Evolutionary conservation across 192 early-diverging fungal genomes (phyloP).

Genomic region (Coemansia pectinata): DNA sequence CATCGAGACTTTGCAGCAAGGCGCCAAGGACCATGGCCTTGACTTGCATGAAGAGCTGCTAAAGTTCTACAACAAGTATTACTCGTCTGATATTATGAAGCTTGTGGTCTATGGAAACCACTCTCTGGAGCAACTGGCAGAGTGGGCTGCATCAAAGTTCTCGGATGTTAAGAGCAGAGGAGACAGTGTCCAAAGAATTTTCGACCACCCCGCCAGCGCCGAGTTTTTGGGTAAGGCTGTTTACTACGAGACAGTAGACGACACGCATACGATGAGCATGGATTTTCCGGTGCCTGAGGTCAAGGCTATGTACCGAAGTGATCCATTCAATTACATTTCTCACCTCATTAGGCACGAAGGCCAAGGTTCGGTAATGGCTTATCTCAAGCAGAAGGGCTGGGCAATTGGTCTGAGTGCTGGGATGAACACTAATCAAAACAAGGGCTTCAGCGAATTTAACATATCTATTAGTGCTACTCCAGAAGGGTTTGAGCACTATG

Average conservation of each 20-base stretch:
- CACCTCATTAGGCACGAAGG: slow-evolving; percentile 81
- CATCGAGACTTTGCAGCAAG: slow-evolving; percentile 71
- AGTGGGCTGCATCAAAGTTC: slow-evolving; percentile 81
- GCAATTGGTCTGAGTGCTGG: slow-evolving; percentile 47
- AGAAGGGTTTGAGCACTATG: slow-evolving; percentile 19
- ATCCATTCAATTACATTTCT: slow-evolving; percentile 70
- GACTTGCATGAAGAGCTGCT: slow-evolving; percentile 76
- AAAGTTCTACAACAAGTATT: slow-evolving; percentile 80
- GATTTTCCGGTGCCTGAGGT: slow-evolving; percentile 81
- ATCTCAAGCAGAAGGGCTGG: slow-evolving; percentile 85
- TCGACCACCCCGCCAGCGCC: background rate
- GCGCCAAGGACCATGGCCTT: slow-evolving; percentile 51
- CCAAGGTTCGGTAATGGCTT: slow-evolving; percentile 75
- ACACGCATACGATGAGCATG: slow-evolving; percentile 65
- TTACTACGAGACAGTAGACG: slow-evolving; percentile 71
- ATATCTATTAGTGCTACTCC: slow-evolving; percentile 19
- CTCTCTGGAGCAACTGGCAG: slow-evolving; percentile 66
- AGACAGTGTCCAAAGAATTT: slow-evolving; percentile 50
- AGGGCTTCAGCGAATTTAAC: slow-evolving; percentile 16
- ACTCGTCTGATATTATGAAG: slow-evolving; percentile 94
- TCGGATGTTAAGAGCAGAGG: slow-evolving; percentile 73
- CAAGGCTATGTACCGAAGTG: slow-evolving; percentile 44
- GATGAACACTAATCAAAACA: background rate
- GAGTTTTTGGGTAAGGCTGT: slow-evolving; percentile 62
- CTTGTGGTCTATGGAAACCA: slow-evolving; percentile 85